Evolutionary conservation across 2,329 filamentous ascomycete species (phyloP).

Genomic region (Calcarisporium arbuscula): DNA sequence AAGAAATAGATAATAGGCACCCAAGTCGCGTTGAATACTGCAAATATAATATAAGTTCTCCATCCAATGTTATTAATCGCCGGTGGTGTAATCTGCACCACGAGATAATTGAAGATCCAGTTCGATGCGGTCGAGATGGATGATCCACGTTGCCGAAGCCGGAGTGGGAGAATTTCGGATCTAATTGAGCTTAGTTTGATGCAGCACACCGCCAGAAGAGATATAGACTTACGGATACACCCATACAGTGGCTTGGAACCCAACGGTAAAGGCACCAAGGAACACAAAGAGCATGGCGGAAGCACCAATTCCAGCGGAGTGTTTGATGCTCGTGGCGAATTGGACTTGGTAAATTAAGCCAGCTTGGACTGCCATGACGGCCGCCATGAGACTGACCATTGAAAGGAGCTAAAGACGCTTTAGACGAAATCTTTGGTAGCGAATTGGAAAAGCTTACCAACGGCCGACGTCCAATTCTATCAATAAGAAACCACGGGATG

Average conservation of each 20-base stretch:
- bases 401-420: constrained; percentile 25
- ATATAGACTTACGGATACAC: constrained; percentile 19
- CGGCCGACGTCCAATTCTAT: constrained; percentile 38
- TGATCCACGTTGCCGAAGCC: constrained; percentile 23
- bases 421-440: no score
- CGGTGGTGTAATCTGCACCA: constrained; percentile 13
- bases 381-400: constrained; percentile 33
- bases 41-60: constrained; percentile 22
- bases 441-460: constrained; percentile 16
- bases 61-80: constrained; percentile 17
- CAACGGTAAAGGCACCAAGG: constrained; percentile 32
- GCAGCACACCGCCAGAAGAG: not conserved
- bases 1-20: constrained; percentile 22
- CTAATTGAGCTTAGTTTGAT: constrained; percentile 10
- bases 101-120: constrained; percentile 27
- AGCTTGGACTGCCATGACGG: constrained; percentile 33
- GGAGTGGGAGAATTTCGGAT: constrained; percentile 25
- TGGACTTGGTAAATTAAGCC: constrained; percentile 34
- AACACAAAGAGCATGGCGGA: constrained; percentile 35
- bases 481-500: constrained; percentile 41
- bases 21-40: constrained; percentile 19
- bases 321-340: constrained; percentile 23
- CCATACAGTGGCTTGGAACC: constrained; percentile 30
- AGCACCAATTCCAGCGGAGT: constrained; percentile 29
- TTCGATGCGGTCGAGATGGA: constrained; percentile 26